Evolutionary conservation across 768 basidiomycete species (phyloP).

Genomic region (Tricholoma bakamatsutake): DNA sequence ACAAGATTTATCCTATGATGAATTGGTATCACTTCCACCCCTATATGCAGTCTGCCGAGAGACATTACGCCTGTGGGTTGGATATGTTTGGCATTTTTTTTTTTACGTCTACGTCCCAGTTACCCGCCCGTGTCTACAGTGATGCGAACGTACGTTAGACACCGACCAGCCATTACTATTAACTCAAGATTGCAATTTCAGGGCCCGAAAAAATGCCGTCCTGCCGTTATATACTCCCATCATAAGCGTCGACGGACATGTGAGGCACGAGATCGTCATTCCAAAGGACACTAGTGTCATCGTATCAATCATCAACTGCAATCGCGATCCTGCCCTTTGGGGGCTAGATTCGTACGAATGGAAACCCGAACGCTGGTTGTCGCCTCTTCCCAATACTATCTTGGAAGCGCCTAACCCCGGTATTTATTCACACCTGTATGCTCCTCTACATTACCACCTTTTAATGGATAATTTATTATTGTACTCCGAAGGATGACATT

Average conservation of each 20-base stretch:
- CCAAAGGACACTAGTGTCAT: constrained; percentile 26
- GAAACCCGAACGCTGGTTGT: constrained; percentile 36
- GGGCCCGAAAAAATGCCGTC: constrained; percentile 22
- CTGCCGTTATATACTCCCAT: constrained; percentile 27
- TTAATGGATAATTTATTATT: constrained; percentile 15
- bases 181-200: not conserved
- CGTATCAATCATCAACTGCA: constrained; percentile 27
- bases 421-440: constrained; percentile 19
- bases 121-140: constrained; percentile 17
- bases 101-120: constrained; percentile 1
- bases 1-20: constrained; percentile 19
- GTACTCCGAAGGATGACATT: constrained; percentile 28
- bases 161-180: not conserved
- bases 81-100: not conserved
- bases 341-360: constrained; percentile 36
- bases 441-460: constrained; percentile 17
- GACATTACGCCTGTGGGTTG: constrained; percentile 26
- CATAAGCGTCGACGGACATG: constrained; percentile 17
- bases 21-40: constrained; percentile 22
- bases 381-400: constrained; percentile 21
- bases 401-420: constrained; percentile 17
- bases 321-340: constrained; percentile 32
- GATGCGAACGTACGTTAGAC: constrained; percentile 17
- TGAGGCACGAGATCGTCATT: constrained; percentile 22
- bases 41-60: constrained; percentile 31